Percentiles rank a stretch among this genome's conserved stretches.
Evolutionary conservation across 768 basidiomycete genomes (phyloP).

Genomic region (Megacollybia marginata): DNA sequence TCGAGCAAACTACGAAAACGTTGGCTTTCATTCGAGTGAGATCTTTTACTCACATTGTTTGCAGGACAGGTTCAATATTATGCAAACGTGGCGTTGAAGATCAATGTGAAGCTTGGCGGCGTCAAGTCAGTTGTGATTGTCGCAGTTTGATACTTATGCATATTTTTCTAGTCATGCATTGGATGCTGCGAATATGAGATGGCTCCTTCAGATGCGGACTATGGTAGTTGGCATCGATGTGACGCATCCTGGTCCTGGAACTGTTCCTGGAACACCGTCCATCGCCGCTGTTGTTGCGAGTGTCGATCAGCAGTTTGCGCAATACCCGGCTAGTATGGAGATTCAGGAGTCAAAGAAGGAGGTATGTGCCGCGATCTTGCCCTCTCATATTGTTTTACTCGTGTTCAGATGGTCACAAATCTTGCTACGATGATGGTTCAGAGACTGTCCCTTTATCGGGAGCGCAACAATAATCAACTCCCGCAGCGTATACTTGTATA

Average conservation of each 20-base stretch:
- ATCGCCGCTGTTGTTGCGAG: constrained; percentile 85
- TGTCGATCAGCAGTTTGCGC: constrained; percentile 51
- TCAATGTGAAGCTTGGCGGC: constrained; percentile 81
- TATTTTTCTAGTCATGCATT: constrained; percentile 30
- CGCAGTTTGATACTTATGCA: background rate
- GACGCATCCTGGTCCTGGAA: constrained; percentile 75
- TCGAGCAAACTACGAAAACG: constrained; percentile 61
- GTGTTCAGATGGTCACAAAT: constrained; percentile 66
- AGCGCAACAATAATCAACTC: constrained; percentile 36
- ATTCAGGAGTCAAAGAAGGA: constrained; percentile 74
- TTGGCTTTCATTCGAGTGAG: constrained; percentile 30
- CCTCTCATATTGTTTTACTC: background rate
- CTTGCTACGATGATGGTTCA: constrained; percentile 61
- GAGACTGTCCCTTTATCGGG: constrained; percentile 46
- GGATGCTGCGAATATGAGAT: constrained; percentile 44
- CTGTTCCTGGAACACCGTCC: constrained; percentile 67
- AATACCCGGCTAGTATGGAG: constrained; percentile 69
- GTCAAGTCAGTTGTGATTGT: constrained; percentile 44
- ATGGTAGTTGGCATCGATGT: constrained; percentile 84
- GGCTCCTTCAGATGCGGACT: constrained; percentile 54
- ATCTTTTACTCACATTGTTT: constrained; percentile 9
- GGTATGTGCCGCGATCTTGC: constrained; percentile 27
- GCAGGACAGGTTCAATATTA: constrained; percentile 62
- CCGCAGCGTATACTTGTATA: constrained; percentile 68
- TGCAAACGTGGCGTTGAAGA: constrained; percentile 75